Percentiles rank a stretch among this genome's conserved stretches.
Conservation (phyloP, 768 basidiomycete species). For the Amanita polypyramis region DNA sequence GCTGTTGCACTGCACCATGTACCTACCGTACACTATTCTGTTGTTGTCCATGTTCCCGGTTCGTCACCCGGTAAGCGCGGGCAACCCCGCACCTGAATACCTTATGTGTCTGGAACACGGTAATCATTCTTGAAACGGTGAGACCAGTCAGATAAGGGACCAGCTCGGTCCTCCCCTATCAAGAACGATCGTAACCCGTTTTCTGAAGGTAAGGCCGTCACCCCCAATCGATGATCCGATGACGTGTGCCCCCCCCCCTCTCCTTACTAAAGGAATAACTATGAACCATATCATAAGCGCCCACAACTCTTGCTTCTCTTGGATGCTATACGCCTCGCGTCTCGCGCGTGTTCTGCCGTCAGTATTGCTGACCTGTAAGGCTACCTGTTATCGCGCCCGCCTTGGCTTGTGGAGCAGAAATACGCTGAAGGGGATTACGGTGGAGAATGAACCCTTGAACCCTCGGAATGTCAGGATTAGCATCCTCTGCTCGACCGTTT, state of each 20-base stretch:
- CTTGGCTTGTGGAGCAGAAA: no score
- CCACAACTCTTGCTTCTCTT: neutral
- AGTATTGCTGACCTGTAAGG: neutral
- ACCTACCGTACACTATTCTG: neutral
- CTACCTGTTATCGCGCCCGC: no score
- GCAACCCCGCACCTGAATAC: neutral
- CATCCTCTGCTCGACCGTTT: no score
- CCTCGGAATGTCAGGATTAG: no score
- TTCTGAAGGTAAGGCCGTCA: neutral
- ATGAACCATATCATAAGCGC: neutral
- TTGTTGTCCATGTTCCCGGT: neutral
- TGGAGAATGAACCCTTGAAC: no score
- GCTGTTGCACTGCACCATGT: neutral
- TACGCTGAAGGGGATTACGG: no score
- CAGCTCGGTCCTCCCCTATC: neutral
- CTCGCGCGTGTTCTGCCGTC: neutral
- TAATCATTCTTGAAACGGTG: neutral
- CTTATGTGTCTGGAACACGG: neutral
- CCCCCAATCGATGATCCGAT: neutral
- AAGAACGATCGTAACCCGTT: neutral
- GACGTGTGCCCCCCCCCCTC: neutral
- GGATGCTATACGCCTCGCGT: neutral
- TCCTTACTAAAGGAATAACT: neutral
- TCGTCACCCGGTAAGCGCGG: neutral
- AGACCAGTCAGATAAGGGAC: neutral